Percentiles rank a stretch among this genome's conserved stretches.
Evolutionary conservation across 805 yeast species (phyloP).

Genomic region (Barnettozyma populi): DNA sequence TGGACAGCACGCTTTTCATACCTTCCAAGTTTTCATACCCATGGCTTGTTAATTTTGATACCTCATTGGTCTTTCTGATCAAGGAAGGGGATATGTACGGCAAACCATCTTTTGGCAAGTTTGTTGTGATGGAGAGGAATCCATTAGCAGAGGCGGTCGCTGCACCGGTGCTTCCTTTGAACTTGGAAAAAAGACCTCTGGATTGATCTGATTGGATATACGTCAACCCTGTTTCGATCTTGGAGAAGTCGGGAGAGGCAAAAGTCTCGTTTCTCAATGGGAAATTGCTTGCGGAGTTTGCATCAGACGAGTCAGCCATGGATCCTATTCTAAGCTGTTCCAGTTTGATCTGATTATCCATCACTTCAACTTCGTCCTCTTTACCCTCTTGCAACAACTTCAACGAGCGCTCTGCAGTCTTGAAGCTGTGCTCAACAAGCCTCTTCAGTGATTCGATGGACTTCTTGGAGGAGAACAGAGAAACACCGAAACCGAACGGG

Average conservation of each 20-base stretch:
- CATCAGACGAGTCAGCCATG: background rate
- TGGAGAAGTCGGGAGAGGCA: conserved; percentile 18
- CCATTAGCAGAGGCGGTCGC: conserved; percentile 20
- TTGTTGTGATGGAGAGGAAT: conserved; percentile 25
- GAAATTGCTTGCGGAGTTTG: conserved; percentile 10
- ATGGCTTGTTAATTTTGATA: conserved; percentile 27
- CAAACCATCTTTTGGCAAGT: conserved; percentile 30
- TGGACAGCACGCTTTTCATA: conserved; percentile 25
- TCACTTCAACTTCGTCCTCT: conserved; percentile 11
- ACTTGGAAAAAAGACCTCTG: background rate
- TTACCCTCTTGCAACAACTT: conserved; percentile 15
- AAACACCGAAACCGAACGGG: conserved; percentile 33
- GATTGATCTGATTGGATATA: conserved; percentile 4
- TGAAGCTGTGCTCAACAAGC: conserved; percentile 12
- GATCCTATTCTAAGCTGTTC: conserved; percentile 13
- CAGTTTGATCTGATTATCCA: conserved; percentile 16
- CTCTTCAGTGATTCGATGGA: conserved; percentile 10
- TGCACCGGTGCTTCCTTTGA: background rate
- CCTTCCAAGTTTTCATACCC: conserved; percentile 32
- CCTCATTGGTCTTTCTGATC: conserved; percentile 31
- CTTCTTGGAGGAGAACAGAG: conserved; percentile 15
- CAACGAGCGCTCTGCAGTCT: conserved; percentile 16
- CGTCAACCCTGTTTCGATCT: conserved; percentile 11
- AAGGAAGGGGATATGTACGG: conserved; percentile 35
- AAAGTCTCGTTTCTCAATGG: conserved; percentile 18